Base-by-base conservation (phyloP, 495 filamentous ascomycete species). In the Trichoderma virens region DNA sequence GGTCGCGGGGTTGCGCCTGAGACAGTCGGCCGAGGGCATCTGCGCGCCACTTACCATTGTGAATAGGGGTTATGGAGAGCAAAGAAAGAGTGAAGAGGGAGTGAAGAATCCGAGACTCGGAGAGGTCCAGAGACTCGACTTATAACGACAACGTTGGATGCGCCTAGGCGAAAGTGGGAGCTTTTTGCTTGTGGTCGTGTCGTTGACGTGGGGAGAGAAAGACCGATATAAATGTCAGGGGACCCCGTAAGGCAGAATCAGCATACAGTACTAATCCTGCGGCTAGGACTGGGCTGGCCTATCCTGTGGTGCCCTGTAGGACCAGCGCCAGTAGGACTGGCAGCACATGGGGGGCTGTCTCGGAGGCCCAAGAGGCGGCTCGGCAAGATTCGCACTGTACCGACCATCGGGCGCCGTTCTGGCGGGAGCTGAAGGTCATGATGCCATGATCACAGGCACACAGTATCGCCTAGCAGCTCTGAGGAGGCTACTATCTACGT, bases 1-100 rank as follows among this genome's bases (percentile, higher is more conserved):
- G 41, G 25, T 56, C 51, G 51, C 51, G 51, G 51, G 51, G 51
- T 56, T 28, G 25, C 51, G 67, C 67, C 67, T 20, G 34, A 64
- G 31, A 63, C 9, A 38, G 30, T 62, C 31, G 41, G 56, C 25
- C 23, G 51, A 56, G 25, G 6, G 51, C 51, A 2, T 9, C 51
- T 56, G 23, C 27, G 51, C 51, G 25, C 23, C 25, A 56, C 51
- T 13, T 9, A 56, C 51, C 51, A 56, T 56, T 56, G 51, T 56
- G 51, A 56, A 56, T 56, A 56, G 51, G 25, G 51, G 51, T 56
- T 56, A 30, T 30, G 5, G 27, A 56, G 25, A 30, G 51, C 27
- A 25, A 56, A 28, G 23, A 56, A 30, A 28, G 51, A 30, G 27
- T n/a, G n/a, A n/a, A 35, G 34, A 35, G 34, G 13, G 34, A 35